Base-by-base conservation (phyloP, 192 early-diverging fungal genomes). In the Coemansia sp. region DNA sequence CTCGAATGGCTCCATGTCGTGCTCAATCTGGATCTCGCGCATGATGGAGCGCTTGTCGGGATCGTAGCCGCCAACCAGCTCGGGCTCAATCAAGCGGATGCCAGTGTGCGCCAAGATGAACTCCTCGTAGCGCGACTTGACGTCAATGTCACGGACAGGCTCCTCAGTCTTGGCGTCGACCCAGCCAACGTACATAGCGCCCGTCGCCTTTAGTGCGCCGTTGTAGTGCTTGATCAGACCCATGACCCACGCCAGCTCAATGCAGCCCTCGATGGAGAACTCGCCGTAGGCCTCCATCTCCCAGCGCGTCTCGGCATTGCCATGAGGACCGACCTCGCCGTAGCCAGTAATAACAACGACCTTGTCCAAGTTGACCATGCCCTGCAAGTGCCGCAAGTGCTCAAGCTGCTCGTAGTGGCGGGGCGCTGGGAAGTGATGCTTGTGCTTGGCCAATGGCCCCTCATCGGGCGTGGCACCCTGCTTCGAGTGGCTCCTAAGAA, bases 211-310 rank as follows among this genome's bases (percentile, higher is more conserved):
- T 7, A 66, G 60, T 20, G 22, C 2, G 3, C 69, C 61, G 88
- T 90, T 90, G 82, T 90, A 87, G 73, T 94, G 94, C 75, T 89
- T 93, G 83, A 98, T 94, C 63, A 91, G 90, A 43, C 94, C 94
- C 96, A 98, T 96, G 79, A 98, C 93, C 94, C 96, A 96, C 8
- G 96, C 94, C 89, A 98, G 90, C 79, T 98, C 96, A 68, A 98
- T 94, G 74, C 93, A 95, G 17, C 96, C 77, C 11, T 68, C 77
- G 2, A 64, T 37, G 1, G 77, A 62, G 15, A 79, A 46, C 65
- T 79, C 64, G 65, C 94, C 94, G 57, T 86, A 81, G 42, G 93
- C 89, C 81, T 98, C 96, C 87, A 98, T 94, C 74, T 98, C 94
- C 96, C 96, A 98, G 61, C 96, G 92, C 58, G 94, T 98, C 64